A percentile compares a stretch with the other conserved stretches of the same genome.
Conservation (phyloP, 345 rosid genomes). For the Eucalyptus sp. region DNA sequence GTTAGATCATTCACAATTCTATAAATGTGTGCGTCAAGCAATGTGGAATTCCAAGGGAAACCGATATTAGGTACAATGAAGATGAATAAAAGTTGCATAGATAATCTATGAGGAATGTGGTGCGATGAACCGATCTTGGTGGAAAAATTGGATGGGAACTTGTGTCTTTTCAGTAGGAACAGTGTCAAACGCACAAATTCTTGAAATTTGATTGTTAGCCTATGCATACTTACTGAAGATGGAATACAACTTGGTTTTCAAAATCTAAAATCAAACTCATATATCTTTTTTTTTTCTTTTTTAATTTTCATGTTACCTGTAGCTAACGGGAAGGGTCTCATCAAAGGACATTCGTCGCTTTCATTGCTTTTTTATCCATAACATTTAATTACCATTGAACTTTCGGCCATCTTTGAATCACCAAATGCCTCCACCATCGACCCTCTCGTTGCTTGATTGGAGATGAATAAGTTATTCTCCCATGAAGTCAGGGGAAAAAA, state of each 20-base stretch:
- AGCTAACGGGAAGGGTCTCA: background rate
- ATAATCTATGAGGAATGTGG: background rate
- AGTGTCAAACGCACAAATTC: background rate
- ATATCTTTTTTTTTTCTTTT: background rate
- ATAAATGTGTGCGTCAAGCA: background rate
- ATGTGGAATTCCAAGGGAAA: background rate
- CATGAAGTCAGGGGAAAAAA: background rate
- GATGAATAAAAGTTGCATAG: background rate
- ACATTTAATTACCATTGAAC: background rate
- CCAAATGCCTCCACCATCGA: background rate
- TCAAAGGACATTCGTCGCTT: background rate
- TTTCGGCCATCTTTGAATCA: background rate
- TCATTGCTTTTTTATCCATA: background rate
- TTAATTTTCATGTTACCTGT: background rate
- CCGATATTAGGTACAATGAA: background rate
- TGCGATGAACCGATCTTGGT: background rate
- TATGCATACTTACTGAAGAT: background rate
- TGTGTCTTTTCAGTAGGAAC: background rate
- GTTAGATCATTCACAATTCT: background rate
- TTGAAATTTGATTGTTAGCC: background rate
- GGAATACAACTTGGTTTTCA: background rate
- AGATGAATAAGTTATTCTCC: background rate
- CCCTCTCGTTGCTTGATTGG: background rate
- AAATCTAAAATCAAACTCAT: background rate
- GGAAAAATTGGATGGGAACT: background rate